Percentiles rank a stretch among this genome's conserved stretches.
Evolutionary conservation across 257 asterid species (phyloP).

Genomic region (Gentiana macrophylla): DNA sequence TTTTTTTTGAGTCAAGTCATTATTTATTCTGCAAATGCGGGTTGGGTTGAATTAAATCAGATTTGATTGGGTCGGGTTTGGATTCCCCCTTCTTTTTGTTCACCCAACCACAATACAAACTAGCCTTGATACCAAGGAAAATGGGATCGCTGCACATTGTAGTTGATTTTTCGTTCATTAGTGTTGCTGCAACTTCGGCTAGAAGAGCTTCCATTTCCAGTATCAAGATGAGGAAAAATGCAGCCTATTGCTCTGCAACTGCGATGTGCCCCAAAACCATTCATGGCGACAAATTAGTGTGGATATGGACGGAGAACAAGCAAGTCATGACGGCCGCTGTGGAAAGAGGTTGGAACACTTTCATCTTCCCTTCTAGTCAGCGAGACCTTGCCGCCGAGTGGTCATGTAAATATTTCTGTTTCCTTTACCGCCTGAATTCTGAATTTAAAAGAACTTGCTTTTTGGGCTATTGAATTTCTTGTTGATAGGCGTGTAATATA

Average conservation of each 20-base stretch:
- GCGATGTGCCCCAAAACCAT: conserved; percentile 6
- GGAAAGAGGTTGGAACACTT: conserved; percentile 86
- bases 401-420: conserved; percentile 43
- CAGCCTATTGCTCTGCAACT: neutral
- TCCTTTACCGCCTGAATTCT: neutral
- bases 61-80: too few species aligned
- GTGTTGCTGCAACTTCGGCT: too few species aligned
- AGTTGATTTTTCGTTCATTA: neutral
- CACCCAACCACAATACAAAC: too few species aligned
- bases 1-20: too few species aligned
- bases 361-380: conserved; percentile 38
- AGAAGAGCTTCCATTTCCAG: neutral
- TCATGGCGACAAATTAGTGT: conserved; percentile 36
- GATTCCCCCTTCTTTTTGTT: too few species aligned
- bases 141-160: conserved; percentile 4
- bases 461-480: neutral
- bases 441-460: too few species aligned
- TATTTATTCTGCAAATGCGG: too few species aligned
- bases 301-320: conserved; percentile 87
- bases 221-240: conserved; percentile 4
- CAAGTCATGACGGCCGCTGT: conserved; percentile 80
- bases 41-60: too few species aligned
- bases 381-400: conserved; percentile 67
- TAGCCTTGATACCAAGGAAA: neutral
- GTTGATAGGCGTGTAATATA: too few species aligned